Conservation (phyloP, 176 grass and related monocot genomes). For the sorghum (Sorghum bicolor) region Sorghum_bicolor_NCBIv3 NC_012870.2:6452501-6453000, state of each 20-base stretch:
- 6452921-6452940: background rate
- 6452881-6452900: constrained; percentile 17
- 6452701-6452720: background rate
- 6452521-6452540: background rate
- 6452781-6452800: background rate
- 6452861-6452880: background rate
- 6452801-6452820: background rate
- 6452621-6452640: background rate
- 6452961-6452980: background rate
- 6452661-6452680: background rate
- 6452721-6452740: background rate
- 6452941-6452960: background rate
- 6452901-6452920: background rate
- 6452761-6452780: background rate
- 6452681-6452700: constrained; percentile 2
- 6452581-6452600: background rate
- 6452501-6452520: background rate
- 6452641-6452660: background rate
- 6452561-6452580: background rate
- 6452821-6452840: background rate
- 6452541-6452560: background rate
- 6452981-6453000: background rate
- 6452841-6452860: background rate
- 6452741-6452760: constrained; percentile 11
- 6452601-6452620: background rate